Evolutionary conservation across 371 early-diverging fungal genomes (phyloP), one percentile per base, ranked within the genome.

Genomic region (Apophysomyces sp.): DNA sequence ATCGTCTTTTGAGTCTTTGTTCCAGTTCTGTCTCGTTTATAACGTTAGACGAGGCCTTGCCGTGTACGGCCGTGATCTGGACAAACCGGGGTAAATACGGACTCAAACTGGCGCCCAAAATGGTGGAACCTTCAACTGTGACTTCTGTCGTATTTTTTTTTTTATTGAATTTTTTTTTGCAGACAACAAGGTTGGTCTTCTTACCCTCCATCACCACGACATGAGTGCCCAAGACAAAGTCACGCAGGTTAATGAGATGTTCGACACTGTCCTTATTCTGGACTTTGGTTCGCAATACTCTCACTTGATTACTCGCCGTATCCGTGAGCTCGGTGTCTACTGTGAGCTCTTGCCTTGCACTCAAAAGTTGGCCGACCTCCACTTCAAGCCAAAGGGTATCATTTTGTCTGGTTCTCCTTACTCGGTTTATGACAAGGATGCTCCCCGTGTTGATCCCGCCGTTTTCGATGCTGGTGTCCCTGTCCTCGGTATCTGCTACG

Each of bases 251-350:
- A 85, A 88, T 72, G 78, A 85, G 70, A 76, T 92, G 63, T 95
- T 93, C 74, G 97, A 98, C 76, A 96, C 97, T 58, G 90, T 98
- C 81, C 90, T 98, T 63, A 97, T 98, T 74, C 86, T 98, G 72
- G 98, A 98, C 85, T 97, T 97, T 86, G 98, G 98, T 61, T 95
- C 96, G 28, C 97, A 98, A 83, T 96, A 95, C 83, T 94, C 97
- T 16, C 98, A 98, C 80, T 85, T 98, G 74, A 97, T 98, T 78
- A 93, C 97, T 51, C 89, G 97, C 55, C 92, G 98, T 68, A 85
- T 98, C 62, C 91, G 98, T 74, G 97, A 97, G 77, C 85, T 92
- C 65, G 97, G 97, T 61, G 94, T 98, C 55, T 98, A 98, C 86
- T 97, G 97, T 85, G 98, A 98, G 84, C 86, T 98, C 61, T 82